phyloP scores from a whole-genome alignment of 306 rosid genomes.

The Cucurbita argyrosperma region DNA sequence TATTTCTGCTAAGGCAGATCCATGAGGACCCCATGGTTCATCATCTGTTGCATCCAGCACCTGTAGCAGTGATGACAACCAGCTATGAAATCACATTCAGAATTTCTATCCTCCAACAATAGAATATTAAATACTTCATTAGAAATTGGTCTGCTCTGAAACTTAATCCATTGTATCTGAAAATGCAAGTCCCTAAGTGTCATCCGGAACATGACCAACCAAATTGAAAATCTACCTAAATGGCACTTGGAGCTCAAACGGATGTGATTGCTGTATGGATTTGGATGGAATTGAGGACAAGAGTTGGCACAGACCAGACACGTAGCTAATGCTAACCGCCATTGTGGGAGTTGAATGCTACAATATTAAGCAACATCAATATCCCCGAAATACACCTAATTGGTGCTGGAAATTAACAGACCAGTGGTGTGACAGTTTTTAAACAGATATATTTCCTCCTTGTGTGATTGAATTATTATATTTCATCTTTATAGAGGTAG shows the following conservation, averaged over 20 bases:
- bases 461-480: neutral
- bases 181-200: neutral
- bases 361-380: neutral
- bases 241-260: neutral
- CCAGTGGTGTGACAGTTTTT: neutral
- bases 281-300: neutral
- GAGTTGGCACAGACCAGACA: neutral
- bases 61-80: constrained; percentile 21
- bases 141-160: neutral
- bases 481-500: neutral
- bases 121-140: neutral
- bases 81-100: neutral
- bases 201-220: neutral
- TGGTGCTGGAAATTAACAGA: neutral
- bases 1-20: constrained; percentile 80
- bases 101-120: neutral
- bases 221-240: neutral
- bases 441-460: neutral
- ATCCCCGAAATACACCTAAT: neutral
- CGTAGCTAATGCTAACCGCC: neutral
- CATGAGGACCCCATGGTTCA: constrained; percentile 99
- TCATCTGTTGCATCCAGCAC: constrained; percentile 94
- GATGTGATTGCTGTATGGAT: neutral
- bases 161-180: neutral
- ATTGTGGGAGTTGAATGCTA: neutral